phyloP scores from a whole-genome alignment of 2,329 filamentous ascomycete genomes.

The Exophiala mesophila region DNA sequence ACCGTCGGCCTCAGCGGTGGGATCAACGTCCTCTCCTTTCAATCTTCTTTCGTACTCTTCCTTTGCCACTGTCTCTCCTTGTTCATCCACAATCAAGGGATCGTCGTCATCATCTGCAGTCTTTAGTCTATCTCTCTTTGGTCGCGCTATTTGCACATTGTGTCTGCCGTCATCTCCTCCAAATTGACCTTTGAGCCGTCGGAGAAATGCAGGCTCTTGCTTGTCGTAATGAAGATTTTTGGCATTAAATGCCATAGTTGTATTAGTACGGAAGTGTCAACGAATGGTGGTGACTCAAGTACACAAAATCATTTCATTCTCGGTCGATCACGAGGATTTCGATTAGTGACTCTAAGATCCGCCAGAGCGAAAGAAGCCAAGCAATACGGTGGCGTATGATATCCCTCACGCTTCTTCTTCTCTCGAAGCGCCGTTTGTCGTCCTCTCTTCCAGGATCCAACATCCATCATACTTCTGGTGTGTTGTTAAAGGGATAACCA shows the following conservation, averaged over 20 bases:
- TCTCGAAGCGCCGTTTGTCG: no score
- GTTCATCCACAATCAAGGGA: conserved; percentile 26
- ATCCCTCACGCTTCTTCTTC: no score
- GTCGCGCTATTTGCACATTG: conserved; percentile 25
- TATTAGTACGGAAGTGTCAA: no score
- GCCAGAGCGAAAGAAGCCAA: no score
- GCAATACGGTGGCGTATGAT: no score
- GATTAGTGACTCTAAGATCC: no score
- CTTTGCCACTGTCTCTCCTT: conserved; percentile 23
- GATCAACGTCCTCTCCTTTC: conserved; percentile 4
- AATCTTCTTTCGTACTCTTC: conserved; percentile 22
- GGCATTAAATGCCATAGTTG: conserved; percentile 21
- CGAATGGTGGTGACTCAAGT: no score
- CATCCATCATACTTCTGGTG: no score
- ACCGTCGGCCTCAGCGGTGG: not conserved
- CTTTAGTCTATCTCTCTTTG: conserved; percentile 24
- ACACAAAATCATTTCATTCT: no score
- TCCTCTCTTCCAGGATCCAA: no score
- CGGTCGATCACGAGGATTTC: no score
- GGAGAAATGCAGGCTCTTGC: conserved; percentile 25
- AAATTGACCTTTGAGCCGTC: conserved; percentile 23
- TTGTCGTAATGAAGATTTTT: conserved; percentile 26
- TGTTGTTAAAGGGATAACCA: no score
- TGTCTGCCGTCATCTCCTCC: conserved; percentile 21
- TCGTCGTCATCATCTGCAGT: conserved; percentile 27